Conservation (phyloP, 1,139 yeast species). For the Sugiyamaella xylanicola region DNA sequence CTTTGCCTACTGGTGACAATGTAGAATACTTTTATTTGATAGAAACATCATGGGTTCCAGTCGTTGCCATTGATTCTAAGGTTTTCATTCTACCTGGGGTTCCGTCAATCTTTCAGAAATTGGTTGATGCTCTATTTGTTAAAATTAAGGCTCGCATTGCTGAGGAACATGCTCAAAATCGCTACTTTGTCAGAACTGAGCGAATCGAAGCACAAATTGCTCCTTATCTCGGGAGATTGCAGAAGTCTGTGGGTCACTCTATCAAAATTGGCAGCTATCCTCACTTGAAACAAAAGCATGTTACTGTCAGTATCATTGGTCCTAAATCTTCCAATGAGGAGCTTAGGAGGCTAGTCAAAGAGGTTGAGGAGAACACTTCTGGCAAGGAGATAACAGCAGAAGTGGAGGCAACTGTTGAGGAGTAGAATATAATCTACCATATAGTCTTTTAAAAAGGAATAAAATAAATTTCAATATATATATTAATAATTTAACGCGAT, state of each 20-base stretch:
- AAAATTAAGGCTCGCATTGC: slow-evolving; percentile 39
- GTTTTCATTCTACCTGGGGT: slow-evolving; percentile 81
- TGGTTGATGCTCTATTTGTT: slow-evolving; percentile 50
- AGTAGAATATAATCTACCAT: too few species aligned
- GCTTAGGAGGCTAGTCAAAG: slow-evolving; percentile 51
- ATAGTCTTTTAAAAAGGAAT: not conserved
- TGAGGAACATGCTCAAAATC: slow-evolving; percentile 42
- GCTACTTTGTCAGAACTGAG: slow-evolving; percentile 65
- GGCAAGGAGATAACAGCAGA: slow-evolving; percentile 59
- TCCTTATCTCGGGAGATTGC: slow-evolving; percentile 58
- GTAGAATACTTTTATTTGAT: slow-evolving; percentile 58
- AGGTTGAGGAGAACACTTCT: slow-evolving; percentile 50
- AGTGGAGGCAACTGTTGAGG: slow-evolving; percentile 59
- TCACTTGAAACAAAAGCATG: slow-evolving; percentile 57
- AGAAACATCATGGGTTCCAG: slow-evolving; percentile 78
- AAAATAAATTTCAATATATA: not conserved
- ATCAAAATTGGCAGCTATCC: slow-evolving; percentile 86
- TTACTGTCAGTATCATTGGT: slow-evolving; percentile 73
- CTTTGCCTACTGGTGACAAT: slow-evolving; percentile 56
- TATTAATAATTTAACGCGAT: slow-evolving; percentile 1
- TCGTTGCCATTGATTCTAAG: slow-evolving; percentile 62
- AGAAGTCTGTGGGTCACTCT: slow-evolving; percentile 47
- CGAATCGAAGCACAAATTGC: slow-evolving; percentile 70
- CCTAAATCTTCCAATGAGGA: slow-evolving; percentile 44
- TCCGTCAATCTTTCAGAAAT: slow-evolving; percentile 65